Percentiles rank a stretch among this genome's conserved stretches.
These are phyloP conservation scores for Astrothelium macrocarpum DNA, from an alignment of 495 filamentous ascomycete genomes.

Conservation along the genomic window DNA sequence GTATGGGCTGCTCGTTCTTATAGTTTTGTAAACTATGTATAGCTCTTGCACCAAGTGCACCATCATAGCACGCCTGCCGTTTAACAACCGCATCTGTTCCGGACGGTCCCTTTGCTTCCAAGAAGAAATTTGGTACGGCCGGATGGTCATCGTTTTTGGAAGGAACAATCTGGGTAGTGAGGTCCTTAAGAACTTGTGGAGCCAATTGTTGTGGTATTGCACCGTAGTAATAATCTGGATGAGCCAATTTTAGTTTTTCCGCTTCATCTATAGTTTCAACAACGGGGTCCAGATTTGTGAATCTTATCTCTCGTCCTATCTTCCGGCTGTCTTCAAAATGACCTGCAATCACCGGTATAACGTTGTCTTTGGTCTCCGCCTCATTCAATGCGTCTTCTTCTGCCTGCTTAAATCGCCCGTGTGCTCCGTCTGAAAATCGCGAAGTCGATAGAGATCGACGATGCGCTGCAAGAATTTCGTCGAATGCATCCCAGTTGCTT, in stretches of 20 bases:
- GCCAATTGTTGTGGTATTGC: constrained; percentile 23
- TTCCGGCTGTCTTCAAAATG: constrained; percentile 12
- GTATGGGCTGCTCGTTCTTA: constrained; percentile 27
- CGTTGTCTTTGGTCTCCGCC: constrained; percentile 8
- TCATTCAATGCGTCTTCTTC: constrained; percentile 21
- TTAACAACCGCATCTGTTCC: constrained; percentile 29
- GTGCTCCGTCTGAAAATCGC: constrained; percentile 25
- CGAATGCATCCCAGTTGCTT: constrained; percentile 26
- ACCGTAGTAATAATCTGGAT: constrained; percentile 39
- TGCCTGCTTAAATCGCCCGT: constrained; percentile 22
- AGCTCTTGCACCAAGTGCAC: constrained; percentile 37
- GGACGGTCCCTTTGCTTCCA: constrained; percentile 32
- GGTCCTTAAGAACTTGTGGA: constrained; percentile 19
- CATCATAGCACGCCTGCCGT: constrained; percentile 36
- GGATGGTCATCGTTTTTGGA: constrained; percentile 29
- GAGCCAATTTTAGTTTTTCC: no score
- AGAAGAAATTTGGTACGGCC: constrained; percentile 35
- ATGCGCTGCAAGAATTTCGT: constrained; percentile 23
- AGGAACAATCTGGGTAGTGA: constrained; percentile 31
- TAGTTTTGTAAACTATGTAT: constrained; percentile 40
- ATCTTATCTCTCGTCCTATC: constrained; percentile 24
- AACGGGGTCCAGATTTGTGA: constrained; percentile 31
- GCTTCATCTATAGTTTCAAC: constrained; percentile 15
- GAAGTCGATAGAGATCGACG: constrained; percentile 36
- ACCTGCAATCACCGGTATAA: constrained; percentile 33